Evolutionary conservation across 1,284 basidiomycete species (phyloP).

Genomic region (Trichosporon sp.): DNA sequence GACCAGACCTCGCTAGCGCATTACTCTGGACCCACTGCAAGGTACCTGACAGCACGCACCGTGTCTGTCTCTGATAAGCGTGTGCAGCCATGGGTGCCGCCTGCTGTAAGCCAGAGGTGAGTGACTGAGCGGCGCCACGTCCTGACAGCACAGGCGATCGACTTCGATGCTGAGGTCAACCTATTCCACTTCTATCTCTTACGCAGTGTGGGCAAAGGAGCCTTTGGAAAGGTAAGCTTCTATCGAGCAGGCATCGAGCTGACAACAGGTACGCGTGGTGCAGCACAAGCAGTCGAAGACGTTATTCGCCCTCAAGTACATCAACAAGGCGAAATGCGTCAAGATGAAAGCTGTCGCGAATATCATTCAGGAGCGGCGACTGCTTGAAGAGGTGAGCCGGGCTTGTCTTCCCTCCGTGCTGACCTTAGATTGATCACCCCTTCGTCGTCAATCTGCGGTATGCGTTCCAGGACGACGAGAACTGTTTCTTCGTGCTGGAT

Average conservation of each 20-base stretch:
- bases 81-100: slow-evolving; percentile 49
- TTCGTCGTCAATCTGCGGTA: slow-evolving; percentile 92
- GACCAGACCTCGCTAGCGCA: too few relatives aligned
- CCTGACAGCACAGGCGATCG: slow-evolving; percentile 65
- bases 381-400: slow-evolving; percentile 75
- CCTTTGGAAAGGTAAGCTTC: slow-evolving; percentile 80
- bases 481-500: slow-evolving; percentile 95
- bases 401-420: neutral
- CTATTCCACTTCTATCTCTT: slow-evolving; percentile 95
- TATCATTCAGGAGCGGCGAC: slow-evolving; percentile 86
- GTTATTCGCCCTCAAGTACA: slow-evolving; percentile 96
- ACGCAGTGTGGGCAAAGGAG: slow-evolving; percentile 92
- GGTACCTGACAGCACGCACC: neutral
- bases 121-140: slow-evolving; percentile 11
- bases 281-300: slow-evolving; percentile 96
- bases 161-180: slow-evolving; percentile 95
- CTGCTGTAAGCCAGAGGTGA: slow-evolving; percentile 54
- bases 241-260: neutral
- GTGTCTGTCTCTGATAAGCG: neutral
- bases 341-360: slow-evolving; percentile 98
- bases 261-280: slow-evolving; percentile 80
- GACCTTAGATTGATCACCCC: slow-evolving; percentile 69
- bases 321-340: slow-evolving; percentile 95
- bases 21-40: neutral
- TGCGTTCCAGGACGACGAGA: slow-evolving; percentile 96